Base-by-base conservation (phyloP, 805 yeast species). In the Candida bentonensis region DNA sequence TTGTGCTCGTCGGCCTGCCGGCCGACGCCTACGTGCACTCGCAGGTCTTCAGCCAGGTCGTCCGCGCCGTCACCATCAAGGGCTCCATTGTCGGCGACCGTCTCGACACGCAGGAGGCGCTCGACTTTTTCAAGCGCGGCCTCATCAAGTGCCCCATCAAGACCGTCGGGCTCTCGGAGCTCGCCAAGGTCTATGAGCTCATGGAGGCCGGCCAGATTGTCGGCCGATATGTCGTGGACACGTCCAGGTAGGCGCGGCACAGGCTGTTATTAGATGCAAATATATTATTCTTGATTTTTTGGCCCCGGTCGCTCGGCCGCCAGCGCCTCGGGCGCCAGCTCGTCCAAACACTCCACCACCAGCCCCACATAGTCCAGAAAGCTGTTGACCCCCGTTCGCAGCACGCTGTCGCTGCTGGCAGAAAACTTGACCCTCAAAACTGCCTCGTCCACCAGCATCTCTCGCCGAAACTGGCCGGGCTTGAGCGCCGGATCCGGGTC, bases 211-310 rank as follows among this genome's bases (percentile, higher is more conserved):
- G 94, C 58, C 75, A 80, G 70, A 79, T 86, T 59, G 74, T 79
- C 55, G 96, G 96, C 57, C 77, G 96, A 68, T 79, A 80, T 62
- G 96, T 86, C 47, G 79, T 86, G 52, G 95, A 86, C 69, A 30
- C 36, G 7, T 30, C 36, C 5, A 30, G 17, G 17, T 30, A 30
- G n/a, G 36, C 27, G 7, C 11, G 7, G 7, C 27, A 25, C 27
- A 25, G 13, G 27, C 7, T 25, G 27, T 9, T 25, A 25, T 25
- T 25, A 9, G 11, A 25, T 25, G 11, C 11, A 25, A 25, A 9
- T 25, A 25, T 25, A 25, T 25, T 25, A 25, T 25, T 25, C 13
- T 25, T 13, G 27, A 7, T 7, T 25, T 13, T 25, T 13, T 9
- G 27, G 11, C 11, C 27, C 13, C 13, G 11, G 7, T 13, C 13